phyloP scores from a whole-genome alignment of 2,329 filamentous ascomycete genomes.

The Venturia aucupariae region DNA sequence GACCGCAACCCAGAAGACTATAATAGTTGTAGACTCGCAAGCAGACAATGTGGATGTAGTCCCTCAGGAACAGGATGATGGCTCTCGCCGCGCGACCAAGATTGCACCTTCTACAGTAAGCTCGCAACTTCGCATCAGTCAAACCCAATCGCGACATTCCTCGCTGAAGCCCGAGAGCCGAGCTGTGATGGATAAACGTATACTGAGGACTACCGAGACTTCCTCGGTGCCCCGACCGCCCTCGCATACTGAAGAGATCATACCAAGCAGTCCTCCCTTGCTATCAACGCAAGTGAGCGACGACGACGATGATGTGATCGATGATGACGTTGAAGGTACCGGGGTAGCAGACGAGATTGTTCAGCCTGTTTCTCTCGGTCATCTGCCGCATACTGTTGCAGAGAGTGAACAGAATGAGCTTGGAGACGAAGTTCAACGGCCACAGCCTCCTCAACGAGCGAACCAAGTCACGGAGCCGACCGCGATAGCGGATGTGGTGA shows the following conservation, averaged over 20 bases:
- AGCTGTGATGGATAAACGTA: background rate
- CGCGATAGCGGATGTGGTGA: slow-evolving; percentile 8
- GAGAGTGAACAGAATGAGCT: background rate
- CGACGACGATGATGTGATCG: slow-evolving; percentile 17
- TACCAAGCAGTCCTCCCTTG: slow-evolving; percentile 28
- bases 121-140: slow-evolving; percentile 1
- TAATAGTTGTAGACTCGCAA: slow-evolving; percentile 7
- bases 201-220: background rate
- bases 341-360: background rate
- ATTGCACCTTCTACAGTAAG: background rate
- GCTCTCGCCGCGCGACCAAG: background rate
- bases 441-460: background rate
- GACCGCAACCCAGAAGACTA: slow-evolving; percentile 8
- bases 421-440: background rate
- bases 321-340: slow-evolving; percentile 15
- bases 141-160: slow-evolving; percentile 1
- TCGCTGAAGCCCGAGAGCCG: background rate
- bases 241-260: slow-evolving; percentile 8
- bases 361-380: background rate
- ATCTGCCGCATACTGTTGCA: background rate
- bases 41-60: background rate
- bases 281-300: slow-evolving; percentile 19
- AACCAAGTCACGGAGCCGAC: no score
- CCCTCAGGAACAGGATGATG: background rate
- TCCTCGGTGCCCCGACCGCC: background rate